Base-by-base conservation (phyloP, 371 early-diverging fungal species). In the Basidiobolus meristosporus region DNA sequence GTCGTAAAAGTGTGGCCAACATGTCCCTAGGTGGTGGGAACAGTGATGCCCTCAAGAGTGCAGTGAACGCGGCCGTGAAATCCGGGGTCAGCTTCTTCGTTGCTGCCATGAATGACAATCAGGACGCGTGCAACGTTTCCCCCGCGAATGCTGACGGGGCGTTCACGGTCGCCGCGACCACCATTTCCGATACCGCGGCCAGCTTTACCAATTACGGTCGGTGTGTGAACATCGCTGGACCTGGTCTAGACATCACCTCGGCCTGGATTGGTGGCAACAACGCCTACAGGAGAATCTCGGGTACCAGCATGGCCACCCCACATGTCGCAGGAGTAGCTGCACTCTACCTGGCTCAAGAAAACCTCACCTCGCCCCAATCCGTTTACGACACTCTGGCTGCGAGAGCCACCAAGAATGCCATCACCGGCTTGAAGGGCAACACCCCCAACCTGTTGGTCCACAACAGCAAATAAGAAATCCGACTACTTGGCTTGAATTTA, bases 241-340 rank as follows among this genome's bases (percentile, higher is more conserved):
- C 36, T 6, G 36, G 36, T 17, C 10, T 17, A 16, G 36, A 36
- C 21, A 36, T 36, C 10, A 7, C 17, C 1, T 36, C 36, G 10
- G 11, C 21, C 18, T 36, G 9, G 16, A 36, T 4, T 7, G 36
- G 17, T 17, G 16, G 36, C 3, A n/a, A 26, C 39, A 40, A 44
- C 7, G 60, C 62, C 3, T 60, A 50, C 23, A 50, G 51, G 37
- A 61, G 57, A 23, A 59, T 77, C 48, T 74, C 77, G n/a, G 88
- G 88, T 43, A 82, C 87, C 12, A 74, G 74, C 7, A 79, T 78
- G 79, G 77, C 83, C 10, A 59, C 64, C 26, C 81, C 81, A 11
- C 79, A 78, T 48, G 77, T 77, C 9, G 48, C 56, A 20, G 67
- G 62, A 32, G 53, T 57, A 30, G 52, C 59, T 20, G 62, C 62